phyloP scores from a whole-genome alignment of 2,329 filamentous ascomycete species.

The Microascus cirrosus region DNA sequence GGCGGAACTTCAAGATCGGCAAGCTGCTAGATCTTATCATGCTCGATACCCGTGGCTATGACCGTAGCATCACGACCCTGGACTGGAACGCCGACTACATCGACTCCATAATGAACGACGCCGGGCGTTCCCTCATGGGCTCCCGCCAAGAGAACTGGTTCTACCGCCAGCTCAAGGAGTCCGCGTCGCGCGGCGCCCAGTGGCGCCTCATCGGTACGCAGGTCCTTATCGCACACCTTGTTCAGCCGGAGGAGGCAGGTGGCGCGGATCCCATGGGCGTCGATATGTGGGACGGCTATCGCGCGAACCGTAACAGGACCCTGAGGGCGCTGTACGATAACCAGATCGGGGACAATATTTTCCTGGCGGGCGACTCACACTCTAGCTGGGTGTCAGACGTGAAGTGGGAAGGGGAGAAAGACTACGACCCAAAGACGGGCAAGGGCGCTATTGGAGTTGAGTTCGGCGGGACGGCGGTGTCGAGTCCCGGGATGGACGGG shows the following conservation, averaged over 20 bases:
- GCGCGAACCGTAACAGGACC: slow-evolving; percentile 60
- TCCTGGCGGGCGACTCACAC: slow-evolving; percentile 62
- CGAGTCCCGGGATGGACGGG: slow-evolving; percentile 35
- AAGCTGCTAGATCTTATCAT: slow-evolving; percentile 58
- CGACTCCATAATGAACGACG: slow-evolving; percentile 48
- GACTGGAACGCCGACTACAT: slow-evolving; percentile 52
- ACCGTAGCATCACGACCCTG: slow-evolving; percentile 48
- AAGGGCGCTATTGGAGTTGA: slow-evolving; percentile 48
- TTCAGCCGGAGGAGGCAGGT: slow-evolving; percentile 15
- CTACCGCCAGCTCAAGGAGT: slow-evolving; percentile 46
- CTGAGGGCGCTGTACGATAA: slow-evolving; percentile 54
- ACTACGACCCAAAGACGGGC: slow-evolving; percentile 42
- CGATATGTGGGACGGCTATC: slow-evolving; percentile 39
- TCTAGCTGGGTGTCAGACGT: slow-evolving; percentile 52
- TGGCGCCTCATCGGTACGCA: slow-evolving; percentile 67
- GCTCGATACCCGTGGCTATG: slow-evolving; percentile 59
- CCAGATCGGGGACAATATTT: slow-evolving; percentile 61
- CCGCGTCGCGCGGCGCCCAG: slow-evolving; percentile 48
- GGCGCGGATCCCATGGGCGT: neutral
- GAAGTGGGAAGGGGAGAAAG: slow-evolving; percentile 41
- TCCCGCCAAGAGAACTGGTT: slow-evolving; percentile 66
- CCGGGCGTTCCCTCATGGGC: slow-evolving; percentile 60
- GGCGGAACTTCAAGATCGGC: slow-evolving; percentile 56
- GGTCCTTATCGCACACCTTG: slow-evolving; percentile 51
- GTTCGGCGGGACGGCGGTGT: slow-evolving; percentile 55